Evolutionary conservation across 495 filamentous ascomycete genomes (phyloP).

Genomic region (Aspergillus funiculosus): DNA sequence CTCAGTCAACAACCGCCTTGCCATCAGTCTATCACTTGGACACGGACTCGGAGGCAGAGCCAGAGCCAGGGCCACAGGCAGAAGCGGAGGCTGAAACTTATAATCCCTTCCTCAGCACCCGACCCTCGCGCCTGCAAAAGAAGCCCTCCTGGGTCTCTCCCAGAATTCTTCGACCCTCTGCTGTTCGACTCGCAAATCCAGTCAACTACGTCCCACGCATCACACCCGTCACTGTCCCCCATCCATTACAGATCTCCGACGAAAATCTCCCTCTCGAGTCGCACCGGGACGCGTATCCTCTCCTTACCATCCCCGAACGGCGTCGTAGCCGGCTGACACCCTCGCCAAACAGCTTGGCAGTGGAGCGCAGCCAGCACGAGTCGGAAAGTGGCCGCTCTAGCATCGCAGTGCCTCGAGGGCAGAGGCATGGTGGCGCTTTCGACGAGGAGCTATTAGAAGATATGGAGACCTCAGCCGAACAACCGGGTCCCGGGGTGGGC

Average conservation of each 20-base stretch:
- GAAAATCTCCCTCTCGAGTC: slow-evolving; percentile 37
- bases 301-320: slow-evolving; percentile 63
- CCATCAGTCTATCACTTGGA: slow-evolving; percentile 14
- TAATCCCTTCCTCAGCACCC: slow-evolving; percentile 7
- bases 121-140: slow-evolving; percentile 12
- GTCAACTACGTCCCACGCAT: slow-evolving; percentile 47
- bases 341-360: slow-evolving; percentile 55
- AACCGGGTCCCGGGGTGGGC: slow-evolving; percentile 16
- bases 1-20: slow-evolving; percentile 13
- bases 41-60: too few relatives aligned
- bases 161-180: slow-evolving; percentile 31
- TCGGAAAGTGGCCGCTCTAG: slow-evolving; percentile 57
- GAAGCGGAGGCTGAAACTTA: slow-evolving; percentile 9
- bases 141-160: slow-evolving; percentile 15
- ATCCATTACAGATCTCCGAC: slow-evolving; percentile 28
- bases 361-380: slow-evolving; percentile 55
- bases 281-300: slow-evolving; percentile 56
- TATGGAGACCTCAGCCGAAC: slow-evolving; percentile 21
- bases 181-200: slow-evolving; percentile 42
- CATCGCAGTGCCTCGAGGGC: slow-evolving; percentile 60
- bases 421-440: slow-evolving; percentile 33
- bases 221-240: slow-evolving; percentile 34
- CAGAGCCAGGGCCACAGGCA: too few relatives aligned
- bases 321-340: slow-evolving; percentile 50
- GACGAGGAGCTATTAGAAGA: slow-evolving; percentile 33